Evolutionary conservation across 1,284 basidiomycete genomes (phyloP), one percentile per base, ranked within the genome.

Genomic region (Blastosporella zonata): DNA sequence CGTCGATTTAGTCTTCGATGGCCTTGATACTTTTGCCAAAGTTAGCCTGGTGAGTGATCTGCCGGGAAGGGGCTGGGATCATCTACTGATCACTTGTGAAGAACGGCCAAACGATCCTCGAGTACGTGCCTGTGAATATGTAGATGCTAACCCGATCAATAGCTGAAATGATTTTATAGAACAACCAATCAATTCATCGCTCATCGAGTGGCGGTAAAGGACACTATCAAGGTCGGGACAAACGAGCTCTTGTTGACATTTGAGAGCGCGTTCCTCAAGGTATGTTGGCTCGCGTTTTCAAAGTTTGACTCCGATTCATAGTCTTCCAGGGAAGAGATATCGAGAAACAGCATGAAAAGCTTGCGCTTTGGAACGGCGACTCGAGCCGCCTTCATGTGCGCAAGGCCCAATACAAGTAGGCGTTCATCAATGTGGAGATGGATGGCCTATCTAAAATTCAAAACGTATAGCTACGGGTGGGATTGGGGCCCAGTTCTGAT

Each of bases 341-440:
- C 2, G 86, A 90, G 59, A 78, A 81, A 56, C 57, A 74, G 43
- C 70, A 85, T 49, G 75, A 73, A 6, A 87, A 84, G 61, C 63
- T 78, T 29, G 66, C 74, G 1, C 69, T 87, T 2, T 93, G 89
- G 92, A 95, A 95, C 60, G 93, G 93, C 4, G 90, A 93, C 62
- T 84, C 88, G 0, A 89, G 86, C 57, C 79, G 93, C 34, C 71
- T 94, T 20, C 89, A 94, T 62, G 86, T 93, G 36, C 81, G 93
- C 43, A 94, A 94, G 67, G 90, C 92, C 1, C 87, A 91, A 62
- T 95, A 93, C 72, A 88, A 87, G 78, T 90, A 63, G 57, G 74
- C 62, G 41, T 12, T 43, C 6, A 13, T 18, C 3, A 31, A 3
- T 25, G 15, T 31, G 27, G 10, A 12, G 3, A 12, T 33, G 17